Conservation (phyloP, 192 early-diverging fungal genomes). For the Podochytrium sp. region DNA sequence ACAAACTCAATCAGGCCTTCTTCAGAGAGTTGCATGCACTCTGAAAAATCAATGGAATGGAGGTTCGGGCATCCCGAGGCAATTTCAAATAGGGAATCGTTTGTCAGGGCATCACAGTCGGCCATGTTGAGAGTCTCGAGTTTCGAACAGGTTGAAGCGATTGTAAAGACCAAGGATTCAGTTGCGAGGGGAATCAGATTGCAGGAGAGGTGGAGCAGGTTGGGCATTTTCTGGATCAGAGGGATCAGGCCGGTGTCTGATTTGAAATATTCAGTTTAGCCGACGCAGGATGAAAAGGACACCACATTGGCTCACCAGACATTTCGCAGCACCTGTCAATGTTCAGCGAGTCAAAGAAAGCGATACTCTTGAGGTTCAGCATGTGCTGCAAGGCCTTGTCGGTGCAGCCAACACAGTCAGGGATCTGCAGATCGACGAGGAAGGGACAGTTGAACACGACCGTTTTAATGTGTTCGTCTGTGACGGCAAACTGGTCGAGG, state of each 20-base stretch:
- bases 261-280: background rate
- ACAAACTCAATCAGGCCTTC: constrained; percentile 14
- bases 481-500: constrained; percentile 10
- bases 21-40: constrained; percentile 15
- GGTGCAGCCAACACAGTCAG: constrained; percentile 24
- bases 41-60: constrained; percentile 2
- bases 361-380: background rate
- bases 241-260: constrained; percentile 22
- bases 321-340: constrained; percentile 32
- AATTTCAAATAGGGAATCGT: background rate
- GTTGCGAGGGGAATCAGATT: constrained; percentile 24
- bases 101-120: constrained; percentile 15
- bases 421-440: background rate
- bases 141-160: constrained; percentile 9
- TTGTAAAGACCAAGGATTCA: background rate
- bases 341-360: background rate
- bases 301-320: background rate
- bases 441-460: background rate
- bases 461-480: background rate
- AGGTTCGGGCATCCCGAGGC: background rate
- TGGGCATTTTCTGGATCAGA: background rate
- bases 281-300: background rate
- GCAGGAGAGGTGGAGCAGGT: background rate
- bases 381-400: constrained; percentile 3
- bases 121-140: constrained; percentile 12